Evolutionary conservation across 2,329 filamentous ascomycete species (phyloP), one percentile per base, ranked within the genome.

Genomic region (Cladosporium sp.): DNA sequence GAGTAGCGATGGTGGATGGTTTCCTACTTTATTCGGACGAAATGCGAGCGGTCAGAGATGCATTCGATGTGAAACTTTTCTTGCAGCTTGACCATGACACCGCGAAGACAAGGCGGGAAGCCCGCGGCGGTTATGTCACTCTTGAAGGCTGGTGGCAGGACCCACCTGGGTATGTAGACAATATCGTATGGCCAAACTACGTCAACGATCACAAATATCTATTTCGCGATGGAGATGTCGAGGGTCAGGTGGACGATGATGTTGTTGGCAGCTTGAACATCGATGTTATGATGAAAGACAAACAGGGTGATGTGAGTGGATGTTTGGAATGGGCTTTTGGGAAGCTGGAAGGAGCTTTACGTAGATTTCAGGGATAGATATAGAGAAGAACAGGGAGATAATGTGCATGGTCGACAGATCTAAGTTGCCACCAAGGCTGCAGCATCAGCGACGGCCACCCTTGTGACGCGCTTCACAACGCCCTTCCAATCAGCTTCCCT

Each of bases 151-250:
- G 96, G 72, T 98, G 93, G 93, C 78, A 84, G 50, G 93, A 98
- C 67, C 93, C 93, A 0, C 89, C 89, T 0, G 91, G 88, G 0
- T 98, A 97, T 66, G 90, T 97, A 32, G 91, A 97, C 66, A 80
- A 86, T 65, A 79, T 98, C 49, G 93, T 98, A 4, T 98, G 93
- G 93, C 92, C 92, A 3, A 92, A 95, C 61, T 97, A 96, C 68
- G 87, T 86, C 3, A 75, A 79, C 47, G 82, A 89, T 60, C 91
- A 97, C 70, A 73, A 74, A 18, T 95, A 88, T 77, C 73, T 98
- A 66, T 93, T 96, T 63, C 69, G 83, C 56, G 70, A 72, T 7
- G 84, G 80, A 0, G 73, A 91, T 63, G 86, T 88, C 8, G 68
- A 86, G 58, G 79, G 79, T 0, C 61, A 69, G 40, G 63, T 83